Evolutionary conservation across 2,329 filamentous ascomycete genomes (phyloP).

Genomic region (Ophiocordyceps australis): DNA sequence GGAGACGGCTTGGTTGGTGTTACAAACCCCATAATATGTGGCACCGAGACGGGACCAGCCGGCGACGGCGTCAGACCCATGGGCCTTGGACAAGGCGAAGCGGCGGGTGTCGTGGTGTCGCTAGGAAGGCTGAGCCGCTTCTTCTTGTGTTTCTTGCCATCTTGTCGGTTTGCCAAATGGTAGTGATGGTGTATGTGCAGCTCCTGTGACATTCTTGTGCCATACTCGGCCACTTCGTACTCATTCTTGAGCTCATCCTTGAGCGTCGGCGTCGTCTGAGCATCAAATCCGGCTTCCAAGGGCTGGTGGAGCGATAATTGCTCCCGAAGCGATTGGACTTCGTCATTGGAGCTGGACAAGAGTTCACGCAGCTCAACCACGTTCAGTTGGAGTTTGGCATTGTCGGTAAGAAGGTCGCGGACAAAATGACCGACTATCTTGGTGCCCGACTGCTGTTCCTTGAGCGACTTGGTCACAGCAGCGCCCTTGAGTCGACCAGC

Average conservation of each 20-base stretch:
- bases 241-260: slow-evolving; percentile 57
- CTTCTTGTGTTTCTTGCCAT: slow-evolving; percentile 49
- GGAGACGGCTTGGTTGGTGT: slow-evolving; percentile 21
- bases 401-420: slow-evolving; percentile 86
- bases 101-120: slow-evolving; percentile 40
- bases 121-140: slow-evolving; percentile 47
- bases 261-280: slow-evolving; percentile 33
- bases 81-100: slow-evolving; percentile 15
- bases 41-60: slow-evolving; percentile 24
- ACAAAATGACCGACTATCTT: slow-evolving; percentile 90
- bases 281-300: slow-evolving; percentile 17
- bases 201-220: slow-evolving; percentile 38
- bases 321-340: slow-evolving; percentile 73
- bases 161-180: slow-evolving; percentile 48
- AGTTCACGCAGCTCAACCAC: slow-evolving; percentile 85
- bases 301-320: slow-evolving; percentile 69
- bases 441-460: slow-evolving; percentile 36
- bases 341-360: slow-evolving; percentile 80
- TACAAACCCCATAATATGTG: no score
- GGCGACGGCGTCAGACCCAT: slow-evolving; percentile 20
- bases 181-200: slow-evolving; percentile 93
- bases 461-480: slow-evolving; percentile 50
- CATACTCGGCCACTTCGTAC: slow-evolving; percentile 20
- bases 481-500: slow-evolving; percentile 68
- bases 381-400: slow-evolving; percentile 80